Base-by-base conservation (phyloP, 331 rosid genomes). In the Quercus tomentella region DNA sequence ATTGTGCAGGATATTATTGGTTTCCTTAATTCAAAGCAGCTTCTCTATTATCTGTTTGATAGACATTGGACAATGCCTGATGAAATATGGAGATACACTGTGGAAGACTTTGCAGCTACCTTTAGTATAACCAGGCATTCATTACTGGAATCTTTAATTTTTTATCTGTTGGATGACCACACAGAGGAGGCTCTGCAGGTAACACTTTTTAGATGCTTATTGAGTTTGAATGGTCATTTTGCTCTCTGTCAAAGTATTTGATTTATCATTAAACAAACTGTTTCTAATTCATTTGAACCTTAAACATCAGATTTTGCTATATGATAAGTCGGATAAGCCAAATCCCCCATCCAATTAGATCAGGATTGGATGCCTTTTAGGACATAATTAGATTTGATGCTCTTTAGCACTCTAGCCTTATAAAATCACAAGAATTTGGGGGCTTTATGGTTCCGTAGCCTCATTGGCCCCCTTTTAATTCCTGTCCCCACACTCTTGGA, bases 1-100 rank as follows among this genome's bases (percentile, higher is more conserved):
- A 70, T 25, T 63, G 72, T 73, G 63, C 75, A 61, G 21, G 60
- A 67, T 57, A 65, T 23, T 70, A n/a, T 51, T 62, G 3, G 56
- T 61, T 85, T 82, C 89, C 96, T 89, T 90, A 88, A 88, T 86
- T 28, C 79, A 70, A 77, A 25, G 23, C 73, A 96, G 99, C 89
- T 96, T 87, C 91, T 96, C 25, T 96, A 96, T 84, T 96, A 86
- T 86, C 88, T 96, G 85, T 96, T 87, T 81, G 99, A 96, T 86
- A 92, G 97, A 49, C 92, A 93, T 83, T 93, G 99, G 99, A 87
- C 87, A 55, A 79, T 84, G 85, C 95, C 97, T 17, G 98, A 96
- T 76, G 92, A 90, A 75, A 81, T 81, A 70, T 96, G 99, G 99
- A 93, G 94, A 69, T 77, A 80, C 85, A 80, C 89, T 54, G 31